Conservation (phyloP, 164 flowering plant genomes). For the Umbellularia californica region DNA sequence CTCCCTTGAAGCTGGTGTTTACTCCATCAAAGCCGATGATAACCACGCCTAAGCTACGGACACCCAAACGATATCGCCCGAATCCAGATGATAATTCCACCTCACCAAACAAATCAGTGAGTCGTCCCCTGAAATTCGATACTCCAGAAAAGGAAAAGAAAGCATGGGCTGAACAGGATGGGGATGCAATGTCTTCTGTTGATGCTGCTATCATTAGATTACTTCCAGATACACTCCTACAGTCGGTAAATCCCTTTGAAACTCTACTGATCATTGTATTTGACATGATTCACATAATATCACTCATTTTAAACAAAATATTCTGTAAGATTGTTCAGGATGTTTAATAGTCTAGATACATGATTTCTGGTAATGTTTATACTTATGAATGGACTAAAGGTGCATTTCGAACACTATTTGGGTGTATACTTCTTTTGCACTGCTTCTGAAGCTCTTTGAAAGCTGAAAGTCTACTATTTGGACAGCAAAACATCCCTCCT, state of each 20-base stretch:
- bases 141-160: conserved; percentile 42
- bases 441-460: too few species aligned
- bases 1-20: conserved; percentile 32
- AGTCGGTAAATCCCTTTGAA: conserved; percentile 48
- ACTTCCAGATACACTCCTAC: conserved; percentile 54
- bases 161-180: conserved; percentile 12
- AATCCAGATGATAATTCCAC: conserved; percentile 41
- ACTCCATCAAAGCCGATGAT: conserved; percentile 53
- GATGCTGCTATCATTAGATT: conserved; percentile 41
- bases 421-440: too few species aligned
- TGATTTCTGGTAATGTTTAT: too few species aligned
- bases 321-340: too few species aligned
- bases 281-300: too few species aligned
- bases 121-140: conserved; percentile 54
- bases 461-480: too few species aligned
- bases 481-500: too few species aligned
- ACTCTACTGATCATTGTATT: too few species aligned
- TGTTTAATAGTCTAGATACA: too few species aligned
- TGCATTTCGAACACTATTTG: too few species aligned
- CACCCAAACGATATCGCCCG: conserved; percentile 57
- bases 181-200: conserved; percentile 14
- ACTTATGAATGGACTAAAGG: too few species aligned
- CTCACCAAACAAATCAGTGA: conserved; percentile 36
- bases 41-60: conserved; percentile 47
- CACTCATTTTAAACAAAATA: too few species aligned